A percentile compares a stretch with the other conserved stretches of the same genome.
phyloP scores from a whole-genome alignment of 257 asterid genomes.

The Gynochthodes officinalis region DNA sequence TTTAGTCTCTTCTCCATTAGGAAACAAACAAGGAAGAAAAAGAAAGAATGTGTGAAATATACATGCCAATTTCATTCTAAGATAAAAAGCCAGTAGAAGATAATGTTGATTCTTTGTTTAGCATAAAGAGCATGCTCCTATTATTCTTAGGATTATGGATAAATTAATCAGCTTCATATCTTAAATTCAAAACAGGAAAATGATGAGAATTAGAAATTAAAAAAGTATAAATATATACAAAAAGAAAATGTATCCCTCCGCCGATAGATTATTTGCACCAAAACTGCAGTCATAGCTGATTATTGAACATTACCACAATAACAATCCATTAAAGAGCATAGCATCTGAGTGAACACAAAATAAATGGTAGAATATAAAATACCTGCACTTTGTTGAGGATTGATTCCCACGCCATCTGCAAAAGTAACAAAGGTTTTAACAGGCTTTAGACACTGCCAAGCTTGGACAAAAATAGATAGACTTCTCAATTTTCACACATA shows the following conservation, averaged over 20 bases:
- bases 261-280: no score
- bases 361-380: conserved; percentile 11
- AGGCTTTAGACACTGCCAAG: neutral
- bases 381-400: conserved; percentile 99
- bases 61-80: neutral
- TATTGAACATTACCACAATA: neutral
- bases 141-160: neutral
- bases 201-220: neutral
- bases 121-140: neutral
- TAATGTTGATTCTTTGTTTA: neutral
- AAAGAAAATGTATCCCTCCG: neutral
- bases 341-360: neutral
- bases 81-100: neutral
- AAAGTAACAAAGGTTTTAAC: conserved; percentile 10
- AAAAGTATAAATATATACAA: neutral
- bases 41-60: neutral
- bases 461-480: conserved; percentile 1
- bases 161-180: neutral
- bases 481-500: neutral
- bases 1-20: neutral
- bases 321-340: neutral
- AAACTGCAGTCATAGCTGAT: neutral
- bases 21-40: neutral
- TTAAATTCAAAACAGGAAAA: neutral
- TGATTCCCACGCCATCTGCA: conserved; percentile 97